Base-by-base conservation (phyloP, 2,329 filamentous ascomycete species). In the Phyllosticta paracitricarpa region DNA sequence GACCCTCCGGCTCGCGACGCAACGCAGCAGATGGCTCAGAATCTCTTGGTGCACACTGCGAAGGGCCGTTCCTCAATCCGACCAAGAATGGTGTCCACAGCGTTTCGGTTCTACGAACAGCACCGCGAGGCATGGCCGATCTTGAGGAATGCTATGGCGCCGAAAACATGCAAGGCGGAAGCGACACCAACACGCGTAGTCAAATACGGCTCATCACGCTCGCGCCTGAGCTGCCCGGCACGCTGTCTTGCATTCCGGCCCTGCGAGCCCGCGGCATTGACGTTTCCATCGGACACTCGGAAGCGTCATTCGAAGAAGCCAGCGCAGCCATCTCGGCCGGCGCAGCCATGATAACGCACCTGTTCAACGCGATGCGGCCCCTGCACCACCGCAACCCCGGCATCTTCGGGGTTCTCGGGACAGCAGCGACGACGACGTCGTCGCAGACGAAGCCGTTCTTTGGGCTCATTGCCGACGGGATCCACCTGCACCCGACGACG, bases 301-400 rank as follows among this genome's bases (percentile, higher is more conserved):
- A 95, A 72, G 89, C 91, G 14, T 90, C 88, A 0, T 96, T 93
- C 71, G 89, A 95, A 73, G 82, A 93, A 70, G 90, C 89, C 1
- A 84, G 87, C 3, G 76, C 78, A 4, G 89, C 89, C 22, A 82
- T 94, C 3, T 79, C 78, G n/a, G 81, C 85, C 6, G 91, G 91
- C 58, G 89, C 89, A 1, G 89, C 83, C 56, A 96, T 95, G 89
- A 89, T 96, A 66, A 96, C 91, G 0, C 91, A 96, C 70, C 81
- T 96, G 1, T 96, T 96, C 83, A 96, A 96, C 72, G 91, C 91
- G 26, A 96, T 96, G 91, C 83, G 86, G 0, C 91, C 91, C 14
- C 84, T 96, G 57, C 89, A 94, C 73, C 91, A 97, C 78, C 88
- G 92, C 62, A 91, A 96, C 73, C 91, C 92, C 0, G 91, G 91